Conservation (phyloP, 192 early-diverging fungal genomes). For the Backusella circina region DNA sequence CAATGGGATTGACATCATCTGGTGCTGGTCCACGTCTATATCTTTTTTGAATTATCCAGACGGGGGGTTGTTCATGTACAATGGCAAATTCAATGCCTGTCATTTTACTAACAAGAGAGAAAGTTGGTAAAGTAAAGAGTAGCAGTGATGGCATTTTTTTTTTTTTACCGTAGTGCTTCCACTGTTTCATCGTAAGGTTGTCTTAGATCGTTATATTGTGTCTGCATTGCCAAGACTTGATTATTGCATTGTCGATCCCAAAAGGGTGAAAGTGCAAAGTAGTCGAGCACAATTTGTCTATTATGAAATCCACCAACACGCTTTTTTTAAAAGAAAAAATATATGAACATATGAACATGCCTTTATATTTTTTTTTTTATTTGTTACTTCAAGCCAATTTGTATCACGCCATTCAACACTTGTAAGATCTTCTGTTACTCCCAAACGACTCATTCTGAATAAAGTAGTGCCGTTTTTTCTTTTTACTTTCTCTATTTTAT, state of each 20-base stretch:
- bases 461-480: neutral
- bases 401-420: constrained; percentile 63
- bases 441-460: constrained; percentile 21
- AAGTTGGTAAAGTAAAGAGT: neutral
- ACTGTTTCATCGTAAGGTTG: constrained; percentile 41
- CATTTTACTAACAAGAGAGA: constrained; percentile 51
- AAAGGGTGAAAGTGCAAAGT: constrained; percentile 79
- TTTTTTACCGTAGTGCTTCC: constrained; percentile 35
- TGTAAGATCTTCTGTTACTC: constrained; percentile 45
- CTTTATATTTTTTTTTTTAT: neutral
- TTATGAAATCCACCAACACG: constrained; percentile 63
- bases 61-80: constrained; percentile 58
- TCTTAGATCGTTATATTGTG: constrained; percentile 71
- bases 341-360: neutral
- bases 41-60: constrained; percentile 74
- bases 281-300: constrained; percentile 73
- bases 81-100: constrained; percentile 76
- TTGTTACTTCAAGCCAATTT: constrained; percentile 50
- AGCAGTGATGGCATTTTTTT: neutral
- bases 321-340: constrained; percentile 10
- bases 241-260: constrained; percentile 82
- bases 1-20: constrained; percentile 52
- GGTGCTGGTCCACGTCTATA: constrained; percentile 47
- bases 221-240: constrained; percentile 76
- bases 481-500: neutral